phyloP scores from a whole-genome alignment of 805 yeast species.

The Torulaspora microellipsoides region DNA sequence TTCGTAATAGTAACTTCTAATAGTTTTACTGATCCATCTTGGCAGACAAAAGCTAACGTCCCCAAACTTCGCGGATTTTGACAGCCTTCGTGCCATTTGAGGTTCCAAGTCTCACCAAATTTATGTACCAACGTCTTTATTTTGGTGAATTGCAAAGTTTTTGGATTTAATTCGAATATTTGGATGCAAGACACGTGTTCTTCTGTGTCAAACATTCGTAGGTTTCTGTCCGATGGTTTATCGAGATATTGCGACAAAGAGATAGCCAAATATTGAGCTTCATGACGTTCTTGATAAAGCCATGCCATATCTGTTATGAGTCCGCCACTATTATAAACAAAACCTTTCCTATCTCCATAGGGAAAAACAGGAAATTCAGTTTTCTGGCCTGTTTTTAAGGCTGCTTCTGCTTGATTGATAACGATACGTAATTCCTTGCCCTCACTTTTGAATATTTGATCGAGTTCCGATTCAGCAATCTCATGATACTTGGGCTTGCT shows the following conservation, averaged over 20 bases:
- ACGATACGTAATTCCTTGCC: constrained; percentile 14
- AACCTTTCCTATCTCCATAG: constrained; percentile 35
- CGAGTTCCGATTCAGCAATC: constrained; percentile 24
- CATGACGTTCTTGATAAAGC: constrained; percentile 37
- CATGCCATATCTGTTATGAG: constrained; percentile 51
- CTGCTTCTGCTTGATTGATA: constrained; percentile 20
- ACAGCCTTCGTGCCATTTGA: constrained; percentile 36
- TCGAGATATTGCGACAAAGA: constrained; percentile 39
- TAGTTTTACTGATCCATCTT: constrained; percentile 54
- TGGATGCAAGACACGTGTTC: constrained; percentile 41
- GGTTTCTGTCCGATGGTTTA: constrained; percentile 26
- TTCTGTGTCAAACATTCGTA: constrained; percentile 29
- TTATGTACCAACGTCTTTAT: constrained; percentile 34
- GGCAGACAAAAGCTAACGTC: constrained; percentile 47
- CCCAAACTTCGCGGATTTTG: constrained; percentile 31
- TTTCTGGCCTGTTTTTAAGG: constrained; percentile 18
- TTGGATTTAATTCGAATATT: constrained; percentile 39
- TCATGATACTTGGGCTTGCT: constrained; percentile 13
- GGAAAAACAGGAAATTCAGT: constrained; percentile 29
- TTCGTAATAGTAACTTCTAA: constrained; percentile 35
- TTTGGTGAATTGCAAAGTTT: constrained; percentile 29
- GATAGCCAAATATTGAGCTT: constrained; percentile 46
- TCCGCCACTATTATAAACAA: constrained; percentile 48
- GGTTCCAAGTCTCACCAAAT: constrained; percentile 43
- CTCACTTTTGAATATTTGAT: constrained; percentile 25